Evolutionary conservation across 805 yeast species (phyloP).

Genomic region (Debaryomyces maramus): DNA sequence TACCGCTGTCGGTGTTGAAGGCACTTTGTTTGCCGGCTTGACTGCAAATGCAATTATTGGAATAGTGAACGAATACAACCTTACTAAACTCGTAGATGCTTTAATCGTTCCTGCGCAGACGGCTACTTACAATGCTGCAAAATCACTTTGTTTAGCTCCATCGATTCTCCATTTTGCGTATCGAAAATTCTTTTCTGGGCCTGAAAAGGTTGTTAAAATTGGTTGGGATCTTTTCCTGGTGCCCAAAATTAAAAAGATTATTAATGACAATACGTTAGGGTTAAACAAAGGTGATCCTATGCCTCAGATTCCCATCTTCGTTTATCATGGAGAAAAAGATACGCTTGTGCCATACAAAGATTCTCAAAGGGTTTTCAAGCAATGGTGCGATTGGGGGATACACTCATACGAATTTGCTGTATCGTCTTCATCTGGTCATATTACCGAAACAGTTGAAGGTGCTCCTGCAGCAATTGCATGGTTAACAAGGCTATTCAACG

Average conservation of each 20-base stretch:
- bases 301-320: slow-evolving; percentile 22
- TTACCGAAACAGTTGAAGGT: slow-evolving; percentile 19
- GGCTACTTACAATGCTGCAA: slow-evolving; percentile 7
- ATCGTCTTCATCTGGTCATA: slow-evolving; percentile 25
- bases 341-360: slow-evolving; percentile 20
- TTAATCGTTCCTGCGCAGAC: slow-evolving; percentile 1
- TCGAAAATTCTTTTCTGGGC: slow-evolving; percentile 14
- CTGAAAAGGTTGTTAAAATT: slow-evolving; percentile 7
- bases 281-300: slow-evolving; percentile 12
- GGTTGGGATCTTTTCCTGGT: slow-evolving; percentile 19
- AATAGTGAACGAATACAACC: slow-evolving; percentile 30
- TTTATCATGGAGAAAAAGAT: slow-evolving; percentile 20
- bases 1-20: slow-evolving; percentile 23
- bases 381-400: slow-evolving; percentile 29
- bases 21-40: slow-evolving; percentile 30
- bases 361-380: slow-evolving; percentile 21
- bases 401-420: slow-evolving; percentile 28
- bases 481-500: slow-evolving; percentile 19
- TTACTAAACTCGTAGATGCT: no score
- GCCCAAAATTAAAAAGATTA: slow-evolving; percentile 12
- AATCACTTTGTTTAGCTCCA: neutral
- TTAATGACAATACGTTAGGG: slow-evolving; percentile 23
- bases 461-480: slow-evolving; percentile 22
- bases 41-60: slow-evolving; percentile 31
- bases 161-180: slow-evolving; percentile 7